Evolutionary conservation across 2,329 filamentous ascomycete genomes (phyloP).

Genomic region (Aschersonia sp.): DNA sequence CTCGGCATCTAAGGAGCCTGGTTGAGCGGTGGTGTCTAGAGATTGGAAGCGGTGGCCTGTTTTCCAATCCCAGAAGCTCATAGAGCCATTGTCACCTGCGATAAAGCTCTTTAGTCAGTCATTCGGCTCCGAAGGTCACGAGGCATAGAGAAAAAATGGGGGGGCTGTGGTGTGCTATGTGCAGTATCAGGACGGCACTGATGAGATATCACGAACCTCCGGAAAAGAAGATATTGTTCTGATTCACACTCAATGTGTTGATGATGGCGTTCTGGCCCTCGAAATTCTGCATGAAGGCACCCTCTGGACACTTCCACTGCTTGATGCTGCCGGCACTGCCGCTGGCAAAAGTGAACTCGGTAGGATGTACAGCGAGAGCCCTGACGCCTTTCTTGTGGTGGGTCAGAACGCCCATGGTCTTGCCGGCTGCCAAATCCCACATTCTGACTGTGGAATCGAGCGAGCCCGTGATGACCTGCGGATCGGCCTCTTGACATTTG

Average conservation of each 20-base stretch:
- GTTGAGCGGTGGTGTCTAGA: constrained; percentile 83
- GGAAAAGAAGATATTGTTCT: constrained; percentile 89
- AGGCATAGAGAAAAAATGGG: background rate
- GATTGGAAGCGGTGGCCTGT: constrained; percentile 84
- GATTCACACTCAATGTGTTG: constrained; percentile 85
- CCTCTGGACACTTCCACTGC: constrained; percentile 98
- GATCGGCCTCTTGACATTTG: constrained; percentile 89
- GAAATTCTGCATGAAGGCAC: constrained; percentile 98
- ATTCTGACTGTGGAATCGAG: constrained; percentile 82
- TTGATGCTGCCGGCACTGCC: constrained; percentile 91
- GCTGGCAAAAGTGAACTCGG: constrained; percentile 91
- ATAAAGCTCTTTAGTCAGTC: background rate
- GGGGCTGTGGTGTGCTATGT: background rate
- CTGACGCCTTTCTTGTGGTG: constrained; percentile 98
- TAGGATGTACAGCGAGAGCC: constrained; percentile 69
- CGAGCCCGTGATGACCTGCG: constrained; percentile 87
- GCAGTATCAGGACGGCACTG: background rate
- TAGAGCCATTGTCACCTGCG: constrained; percentile 73
- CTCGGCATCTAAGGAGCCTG: constrained; percentile 86
- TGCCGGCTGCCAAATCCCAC: constrained; percentile 93
- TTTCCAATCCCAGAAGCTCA: constrained; percentile 99
- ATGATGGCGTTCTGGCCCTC: constrained; percentile 94
- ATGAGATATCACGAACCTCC: constrained; percentile 37
- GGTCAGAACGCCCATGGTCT: constrained; percentile 88
- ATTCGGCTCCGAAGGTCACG: background rate